phyloP scores from a whole-genome alignment of 179 eudicot species.

The Nepenthes alata region DNA sequence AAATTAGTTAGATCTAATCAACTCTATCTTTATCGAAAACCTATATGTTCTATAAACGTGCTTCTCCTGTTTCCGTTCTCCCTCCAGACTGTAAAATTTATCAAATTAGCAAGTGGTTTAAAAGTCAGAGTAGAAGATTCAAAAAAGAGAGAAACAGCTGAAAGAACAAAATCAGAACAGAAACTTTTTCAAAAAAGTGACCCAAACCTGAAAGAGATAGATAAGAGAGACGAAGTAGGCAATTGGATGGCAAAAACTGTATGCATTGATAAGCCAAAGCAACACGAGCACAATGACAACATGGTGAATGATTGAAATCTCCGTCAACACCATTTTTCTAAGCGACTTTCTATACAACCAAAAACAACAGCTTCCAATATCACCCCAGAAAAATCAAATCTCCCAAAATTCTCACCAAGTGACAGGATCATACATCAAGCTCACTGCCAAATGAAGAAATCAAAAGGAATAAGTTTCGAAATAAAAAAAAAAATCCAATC shows the following conservation, averaged over 20 bases:
- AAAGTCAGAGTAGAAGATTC: neutral
- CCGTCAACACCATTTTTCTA: conserved; percentile 30
- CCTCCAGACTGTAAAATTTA: too few relatives aligned
- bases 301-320: conserved; percentile 70
- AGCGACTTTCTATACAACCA: neutral
- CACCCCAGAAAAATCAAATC: neutral
- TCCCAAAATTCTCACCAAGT: too few relatives aligned
- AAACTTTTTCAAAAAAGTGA: neutral
- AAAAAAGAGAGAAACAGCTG: neutral
- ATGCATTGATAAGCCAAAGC: conserved; percentile 56
- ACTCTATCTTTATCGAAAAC: neutral
- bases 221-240: conserved; percentile 46
- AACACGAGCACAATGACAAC: conserved; percentile 50
- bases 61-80: neutral
- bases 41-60: neutral
- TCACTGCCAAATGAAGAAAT: too few relatives aligned
- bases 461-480: too few relatives aligned
- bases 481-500: too few relatives aligned
- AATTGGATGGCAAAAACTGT: conserved; percentile 38
- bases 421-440: too few relatives aligned
- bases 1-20: neutral
- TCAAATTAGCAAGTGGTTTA: too few relatives aligned
- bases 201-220: conserved; percentile 53
- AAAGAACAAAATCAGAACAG: neutral
- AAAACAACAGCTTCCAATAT: neutral